Conservation (phyloP, 768 basidiomycete species). For the Russula compacta region DNA sequence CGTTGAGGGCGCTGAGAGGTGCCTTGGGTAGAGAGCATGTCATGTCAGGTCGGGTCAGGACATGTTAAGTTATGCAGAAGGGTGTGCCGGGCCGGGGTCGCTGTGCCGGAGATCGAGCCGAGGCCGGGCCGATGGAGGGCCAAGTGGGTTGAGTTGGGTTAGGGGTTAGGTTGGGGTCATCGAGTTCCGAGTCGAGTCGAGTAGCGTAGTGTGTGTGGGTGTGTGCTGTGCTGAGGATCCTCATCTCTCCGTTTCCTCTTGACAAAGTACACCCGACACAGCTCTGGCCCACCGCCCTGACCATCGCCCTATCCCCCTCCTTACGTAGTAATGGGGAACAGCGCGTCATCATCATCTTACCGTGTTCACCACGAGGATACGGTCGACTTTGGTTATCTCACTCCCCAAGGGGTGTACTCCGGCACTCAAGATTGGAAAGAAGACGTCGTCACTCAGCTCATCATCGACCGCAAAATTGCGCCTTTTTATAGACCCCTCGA, state of each 20-base stretch:
- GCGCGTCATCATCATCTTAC: constrained; percentile 66
- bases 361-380: constrained; percentile 70
- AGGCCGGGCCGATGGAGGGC: no score
- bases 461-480: constrained; percentile 79
- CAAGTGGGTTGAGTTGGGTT: no score
- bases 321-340: constrained; percentile 61
- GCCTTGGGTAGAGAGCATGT: constrained; percentile 8
- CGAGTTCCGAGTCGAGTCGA: neutral
- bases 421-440: constrained; percentile 87
- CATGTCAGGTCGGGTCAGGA: neutral
- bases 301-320: neutral
- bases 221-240: neutral
- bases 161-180: no score
- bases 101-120: neutral
- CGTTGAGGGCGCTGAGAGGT: constrained; percentile 13
- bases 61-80: no score
- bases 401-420: constrained; percentile 82
- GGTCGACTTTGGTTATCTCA: constrained; percentile 74
- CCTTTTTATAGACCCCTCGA: constrained; percentile 96
- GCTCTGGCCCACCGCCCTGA: neutral
- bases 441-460: constrained; percentile 74
- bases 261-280: neutral
- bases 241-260: neutral
- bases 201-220: neutral
- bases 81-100: neutral